These are phyloP conservation scores for Neophaeococcomyces aloes DNA, from an alignment of 2,329 filamentous ascomycete species.

Conservation along the genomic window DNA sequence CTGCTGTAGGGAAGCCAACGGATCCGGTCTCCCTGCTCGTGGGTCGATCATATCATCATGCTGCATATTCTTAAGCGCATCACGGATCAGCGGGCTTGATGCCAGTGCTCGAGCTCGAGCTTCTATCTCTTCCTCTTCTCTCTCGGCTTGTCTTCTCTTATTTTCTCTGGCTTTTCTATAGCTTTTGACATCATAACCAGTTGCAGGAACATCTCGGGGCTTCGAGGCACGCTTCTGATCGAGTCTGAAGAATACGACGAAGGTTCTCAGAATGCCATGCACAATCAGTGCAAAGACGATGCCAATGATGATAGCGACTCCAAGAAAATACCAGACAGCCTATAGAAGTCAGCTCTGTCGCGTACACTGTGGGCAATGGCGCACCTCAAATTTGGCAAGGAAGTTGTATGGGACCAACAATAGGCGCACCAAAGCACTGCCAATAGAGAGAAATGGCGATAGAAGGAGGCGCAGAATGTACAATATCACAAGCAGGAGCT, in stretches of 20 bases:
- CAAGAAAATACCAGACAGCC: conserved; percentile 46
- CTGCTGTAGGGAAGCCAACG: conserved; percentile 9
- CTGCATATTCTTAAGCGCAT: conserved; percentile 16
- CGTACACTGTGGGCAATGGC: conserved; percentile 16
- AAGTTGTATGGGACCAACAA: conserved; percentile 41
- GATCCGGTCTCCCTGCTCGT: conserved; percentile 8
- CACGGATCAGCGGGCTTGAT: conserved; percentile 16
- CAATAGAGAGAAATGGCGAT: conserved; percentile 41
- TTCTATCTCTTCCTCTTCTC: conserved; percentile 15
- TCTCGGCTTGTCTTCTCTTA: conserved; percentile 16
- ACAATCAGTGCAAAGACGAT: conserved; percentile 51
- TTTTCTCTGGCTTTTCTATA: conserved; percentile 21
- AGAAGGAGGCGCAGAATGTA: conserved; percentile 32
- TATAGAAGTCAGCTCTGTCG: conserved; percentile 18
- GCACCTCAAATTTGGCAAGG: conserved; percentile 47
- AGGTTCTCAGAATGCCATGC: conserved; percentile 44
- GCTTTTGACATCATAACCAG: conserved; percentile 20
- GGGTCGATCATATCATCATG: conserved; percentile 13
- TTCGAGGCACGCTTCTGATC: conserved; percentile 10
- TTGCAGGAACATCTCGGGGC: conserved; percentile 13
- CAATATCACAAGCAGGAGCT: conserved; percentile 29
- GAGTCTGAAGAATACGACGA: conserved; percentile 39
- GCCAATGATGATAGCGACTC: conserved; percentile 58
- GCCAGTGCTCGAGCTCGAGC: conserved; percentile 16
- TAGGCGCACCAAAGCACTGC: conserved; percentile 31